phyloP scores from a whole-genome alignment of 225 moss, liverwort and hornwort genomes.

The Thuidium tamariscinum region DNA sequence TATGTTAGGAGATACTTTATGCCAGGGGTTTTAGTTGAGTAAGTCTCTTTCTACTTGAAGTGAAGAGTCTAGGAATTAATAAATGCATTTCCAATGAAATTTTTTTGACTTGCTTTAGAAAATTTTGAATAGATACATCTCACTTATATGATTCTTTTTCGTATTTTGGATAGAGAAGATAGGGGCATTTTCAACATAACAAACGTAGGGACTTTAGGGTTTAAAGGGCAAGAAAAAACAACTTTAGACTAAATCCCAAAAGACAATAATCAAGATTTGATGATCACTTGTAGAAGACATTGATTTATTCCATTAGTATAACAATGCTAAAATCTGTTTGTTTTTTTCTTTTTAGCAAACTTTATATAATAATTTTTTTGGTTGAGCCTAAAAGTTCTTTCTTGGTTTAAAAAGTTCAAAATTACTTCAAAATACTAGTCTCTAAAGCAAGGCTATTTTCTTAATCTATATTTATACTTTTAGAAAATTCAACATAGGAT shows the following conservation, averaged over 20 bases:
- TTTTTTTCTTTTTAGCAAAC: neutral
- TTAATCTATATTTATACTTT: too few relatives aligned
- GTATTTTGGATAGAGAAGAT: neutral
- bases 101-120: neutral
- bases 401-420: too few relatives aligned
- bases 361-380: neutral
- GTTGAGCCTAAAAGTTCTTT: too few relatives aligned
- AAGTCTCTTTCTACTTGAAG: neutral
- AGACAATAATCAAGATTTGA: neutral
- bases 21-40: neutral
- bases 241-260: fast-evolving
- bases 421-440: too few relatives aligned
- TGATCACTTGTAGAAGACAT: neutral
- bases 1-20: neutral
- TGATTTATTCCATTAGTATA: neutral
- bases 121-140: neutral
- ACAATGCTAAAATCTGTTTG: neutral
- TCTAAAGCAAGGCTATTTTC: too few relatives aligned
- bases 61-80: neutral
- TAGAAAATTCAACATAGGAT: too few relatives aligned
- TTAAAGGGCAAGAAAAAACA: neutral
- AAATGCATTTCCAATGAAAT: neutral
- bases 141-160: neutral
- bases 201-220: neutral
- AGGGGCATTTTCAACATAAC: neutral